Conservation (phyloP, 768 basidiomycete species). For the Peribolospora baueri region DNA sequence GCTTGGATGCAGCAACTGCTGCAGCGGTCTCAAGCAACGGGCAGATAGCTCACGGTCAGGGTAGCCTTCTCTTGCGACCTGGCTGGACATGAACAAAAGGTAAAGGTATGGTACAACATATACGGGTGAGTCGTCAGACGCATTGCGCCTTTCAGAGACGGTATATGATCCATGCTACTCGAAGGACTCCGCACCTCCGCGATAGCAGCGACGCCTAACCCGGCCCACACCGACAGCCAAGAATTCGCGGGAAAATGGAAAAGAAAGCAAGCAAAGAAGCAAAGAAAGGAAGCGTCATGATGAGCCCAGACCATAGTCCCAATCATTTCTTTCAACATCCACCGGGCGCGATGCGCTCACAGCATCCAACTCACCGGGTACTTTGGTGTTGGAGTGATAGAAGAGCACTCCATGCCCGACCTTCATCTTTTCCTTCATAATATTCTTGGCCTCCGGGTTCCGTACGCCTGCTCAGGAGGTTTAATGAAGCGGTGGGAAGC, state of each 20-base stretch:
- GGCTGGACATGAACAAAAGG: constrained; percentile 13
- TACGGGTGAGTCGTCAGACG: no score
- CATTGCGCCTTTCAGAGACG: no score
- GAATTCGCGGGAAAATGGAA: neutral
- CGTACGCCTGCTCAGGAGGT: neutral
- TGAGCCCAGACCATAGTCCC: no score
- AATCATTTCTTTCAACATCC: no score
- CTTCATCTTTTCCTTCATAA: constrained; percentile 9
- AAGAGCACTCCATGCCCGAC: constrained; percentile 17
- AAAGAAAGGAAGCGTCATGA: no score
- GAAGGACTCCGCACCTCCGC: constrained; percentile 33
- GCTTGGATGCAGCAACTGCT: neutral
- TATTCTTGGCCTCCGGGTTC: constrained; percentile 11
- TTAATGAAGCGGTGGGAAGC: neutral
- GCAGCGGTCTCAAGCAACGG: neutral
- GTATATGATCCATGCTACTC: no score
- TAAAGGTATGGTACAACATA: no score
- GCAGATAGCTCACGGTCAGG: constrained; percentile 45
- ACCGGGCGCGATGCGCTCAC: no score
- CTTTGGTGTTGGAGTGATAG: constrained; percentile 71
- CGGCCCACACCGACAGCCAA: neutral
- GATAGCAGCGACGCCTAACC: constrained; percentile 48
- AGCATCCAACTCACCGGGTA: constrained; percentile 29
- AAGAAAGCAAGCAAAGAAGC: neutral
- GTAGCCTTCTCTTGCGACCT: constrained; percentile 59